Evolutionary conservation across 768 basidiomycete genomes (phyloP), one percentile per base, ranked within the genome.

Genomic region (Tulasnella sp.): DNA sequence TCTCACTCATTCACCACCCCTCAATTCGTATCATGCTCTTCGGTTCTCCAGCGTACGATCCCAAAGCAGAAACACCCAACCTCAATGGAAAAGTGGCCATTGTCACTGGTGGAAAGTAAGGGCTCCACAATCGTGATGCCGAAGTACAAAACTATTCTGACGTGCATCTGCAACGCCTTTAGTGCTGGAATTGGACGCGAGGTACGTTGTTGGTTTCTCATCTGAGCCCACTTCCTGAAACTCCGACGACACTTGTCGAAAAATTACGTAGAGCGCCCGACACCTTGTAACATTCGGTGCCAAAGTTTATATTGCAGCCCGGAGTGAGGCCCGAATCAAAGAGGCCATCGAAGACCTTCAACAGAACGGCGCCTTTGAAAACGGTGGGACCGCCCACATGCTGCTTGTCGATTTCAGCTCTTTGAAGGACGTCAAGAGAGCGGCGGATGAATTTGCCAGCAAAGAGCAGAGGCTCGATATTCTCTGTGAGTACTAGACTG

Each of bases 401-500:
- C 81, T 90, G 18, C 85, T 88, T 56, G 85, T 92, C 19, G 89
- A 92, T 83, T 82, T 92, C 78, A 82, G 83, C 40, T 87, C 89
- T 71, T 87, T 90, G 4, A 85, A 86, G 44, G 84, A 86, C 42
- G 88, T 87, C 27, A 89, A 88, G 82, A 84, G 83, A 42, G 83
- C 88, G 4, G 91, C 89, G 0, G 86, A 88, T 73, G 88, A 86
- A 56, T 88, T 92, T 79, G 81, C 89, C 84, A 82, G 76, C 79
- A 87, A 83, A 82, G 91, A 92, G 82, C 83, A 83, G 56, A 86
- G 90, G 52, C 82, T 92, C 78, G 91, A 92, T 82, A 85, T 91
- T 16, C 82, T 92, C 31, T 81, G 91, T 90, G 80, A 80, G 88
- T 3, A 14, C 4, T 18, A 18, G 6, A 10, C 24, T 18, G 5